Conservation (phyloP, 2,329 filamentous ascomycete species). For the Sporothrix protearum region DNA sequence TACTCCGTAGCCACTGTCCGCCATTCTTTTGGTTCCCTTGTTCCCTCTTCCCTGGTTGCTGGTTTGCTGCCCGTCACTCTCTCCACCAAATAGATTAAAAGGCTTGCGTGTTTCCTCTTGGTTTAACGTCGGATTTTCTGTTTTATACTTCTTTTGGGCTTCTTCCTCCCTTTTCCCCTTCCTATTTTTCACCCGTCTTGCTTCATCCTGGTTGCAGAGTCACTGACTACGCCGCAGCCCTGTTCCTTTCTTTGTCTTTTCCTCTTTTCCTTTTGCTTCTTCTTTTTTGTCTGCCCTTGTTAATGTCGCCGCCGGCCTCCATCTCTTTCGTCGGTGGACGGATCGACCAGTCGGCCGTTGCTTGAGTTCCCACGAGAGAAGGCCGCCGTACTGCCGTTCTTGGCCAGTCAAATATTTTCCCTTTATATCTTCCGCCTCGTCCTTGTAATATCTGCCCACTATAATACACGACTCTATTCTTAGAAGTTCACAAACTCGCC, state of each 20-base stretch:
- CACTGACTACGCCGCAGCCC: neutral
- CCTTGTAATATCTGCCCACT: neutral
- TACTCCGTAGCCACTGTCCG: neutral
- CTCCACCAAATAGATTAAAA: slow-evolving; percentile 17
- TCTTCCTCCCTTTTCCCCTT: neutral
- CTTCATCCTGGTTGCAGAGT: neutral
- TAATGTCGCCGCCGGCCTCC: neutral
- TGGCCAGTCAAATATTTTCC: neutral
- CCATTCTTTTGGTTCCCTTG: neutral
- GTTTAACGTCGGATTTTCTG: neutral
- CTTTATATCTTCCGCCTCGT: neutral
- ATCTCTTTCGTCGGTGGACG: slow-evolving; percentile 4
- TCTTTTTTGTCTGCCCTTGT: neutral
- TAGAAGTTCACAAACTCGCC: neutral
- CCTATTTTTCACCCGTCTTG: neutral
- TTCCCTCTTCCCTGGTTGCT: slow-evolving; percentile 16
- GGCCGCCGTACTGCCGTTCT: neutral
- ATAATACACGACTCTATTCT: neutral
- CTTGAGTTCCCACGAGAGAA: neutral
- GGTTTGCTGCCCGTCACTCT: slow-evolving; percentile 3
- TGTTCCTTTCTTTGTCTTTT: too few relatives aligned
- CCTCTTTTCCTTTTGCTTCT: too few relatives aligned
- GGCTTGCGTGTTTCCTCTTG: slow-evolving; percentile 18
- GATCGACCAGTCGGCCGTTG: slow-evolving; percentile 10
- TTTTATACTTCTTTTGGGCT: neutral